Conservation (phyloP, 768 basidiomycete genomes). For the Rhodotorula paludigena region DNA sequence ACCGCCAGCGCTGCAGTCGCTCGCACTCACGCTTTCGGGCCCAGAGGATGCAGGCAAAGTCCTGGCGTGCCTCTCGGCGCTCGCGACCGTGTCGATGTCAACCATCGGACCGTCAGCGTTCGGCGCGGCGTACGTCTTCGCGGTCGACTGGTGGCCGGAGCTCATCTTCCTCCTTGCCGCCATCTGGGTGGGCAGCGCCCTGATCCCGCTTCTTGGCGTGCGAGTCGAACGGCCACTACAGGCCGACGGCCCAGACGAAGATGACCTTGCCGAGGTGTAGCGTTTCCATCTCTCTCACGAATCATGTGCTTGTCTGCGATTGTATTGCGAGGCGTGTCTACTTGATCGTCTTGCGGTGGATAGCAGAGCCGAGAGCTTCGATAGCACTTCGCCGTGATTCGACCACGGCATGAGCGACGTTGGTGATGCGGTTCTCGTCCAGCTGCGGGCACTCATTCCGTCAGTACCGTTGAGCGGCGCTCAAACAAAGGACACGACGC, state of each 20-base stretch:
- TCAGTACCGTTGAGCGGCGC: too few species aligned
- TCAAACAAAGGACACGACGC: too few species aligned
- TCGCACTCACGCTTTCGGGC: constrained; percentile 17
- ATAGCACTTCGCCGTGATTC: constrained; percentile 21
- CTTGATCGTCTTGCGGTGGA: constrained; percentile 25
- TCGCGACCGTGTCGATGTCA: constrained; percentile 21
- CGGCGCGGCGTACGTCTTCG: constrained; percentile 49
- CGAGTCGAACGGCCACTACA: neutral
- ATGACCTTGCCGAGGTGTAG: neutral
- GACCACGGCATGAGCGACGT: constrained; percentile 25
- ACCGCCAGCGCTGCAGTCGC: constrained; percentile 11
- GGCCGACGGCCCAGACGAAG: neutral
- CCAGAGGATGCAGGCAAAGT: constrained; percentile 27
- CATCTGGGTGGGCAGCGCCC: constrained; percentile 3
- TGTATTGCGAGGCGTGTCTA: neutral
- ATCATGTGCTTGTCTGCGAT: neutral
- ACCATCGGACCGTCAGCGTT: constrained; percentile 18
- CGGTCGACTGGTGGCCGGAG: constrained; percentile 70
- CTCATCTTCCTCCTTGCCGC: constrained; percentile 52
- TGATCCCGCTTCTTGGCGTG: constrained; percentile 1
- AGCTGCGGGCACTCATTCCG: too few species aligned
- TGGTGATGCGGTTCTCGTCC: constrained; percentile 24
- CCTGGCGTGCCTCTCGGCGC: constrained; percentile 18
- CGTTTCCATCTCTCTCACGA: neutral
- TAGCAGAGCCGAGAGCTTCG: constrained; percentile 22